Evolutionary conservation across 768 basidiomycete species (phyloP).

Genomic region (Suillus sp.): DNA sequence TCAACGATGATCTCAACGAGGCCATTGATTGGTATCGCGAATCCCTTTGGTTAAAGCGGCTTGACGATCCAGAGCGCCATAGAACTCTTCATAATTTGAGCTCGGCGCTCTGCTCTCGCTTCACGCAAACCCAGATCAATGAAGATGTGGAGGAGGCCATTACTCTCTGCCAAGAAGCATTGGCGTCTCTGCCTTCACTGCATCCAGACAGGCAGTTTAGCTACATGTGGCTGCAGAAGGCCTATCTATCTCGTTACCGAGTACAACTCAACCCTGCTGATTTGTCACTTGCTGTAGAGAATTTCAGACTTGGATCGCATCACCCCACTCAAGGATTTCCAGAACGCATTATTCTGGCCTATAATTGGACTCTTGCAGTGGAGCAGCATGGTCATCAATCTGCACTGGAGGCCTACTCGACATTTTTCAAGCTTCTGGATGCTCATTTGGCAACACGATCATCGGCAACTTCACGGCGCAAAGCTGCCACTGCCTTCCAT

Average conservation of each 20-base stretch:
- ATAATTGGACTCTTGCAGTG: no score
- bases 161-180: not conserved
- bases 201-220: not conserved
- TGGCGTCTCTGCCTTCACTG: not conserved
- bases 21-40: not conserved
- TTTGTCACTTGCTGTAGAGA: not conserved
- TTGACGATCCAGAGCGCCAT: not conserved
- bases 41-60: not conserved
- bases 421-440: no score
- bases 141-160: not conserved
- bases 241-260: not conserved
- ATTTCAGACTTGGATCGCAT: not conserved
- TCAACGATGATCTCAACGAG: not conserved
- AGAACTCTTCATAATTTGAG: not conserved
- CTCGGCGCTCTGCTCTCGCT: not conserved
- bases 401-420: accelerated
- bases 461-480: no score
- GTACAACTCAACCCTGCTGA: not conserved
- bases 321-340: no score
- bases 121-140: not conserved
- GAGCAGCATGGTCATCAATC: accelerated
- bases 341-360: not conserved
- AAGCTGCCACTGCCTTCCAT: no score
- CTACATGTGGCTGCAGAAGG: not conserved
- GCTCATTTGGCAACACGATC: no score